Evolutionary conservation across 768 basidiomycete genomes (phyloP), one percentile per base, ranked within the genome.

Genomic region (Pholiota molesta): DNA sequence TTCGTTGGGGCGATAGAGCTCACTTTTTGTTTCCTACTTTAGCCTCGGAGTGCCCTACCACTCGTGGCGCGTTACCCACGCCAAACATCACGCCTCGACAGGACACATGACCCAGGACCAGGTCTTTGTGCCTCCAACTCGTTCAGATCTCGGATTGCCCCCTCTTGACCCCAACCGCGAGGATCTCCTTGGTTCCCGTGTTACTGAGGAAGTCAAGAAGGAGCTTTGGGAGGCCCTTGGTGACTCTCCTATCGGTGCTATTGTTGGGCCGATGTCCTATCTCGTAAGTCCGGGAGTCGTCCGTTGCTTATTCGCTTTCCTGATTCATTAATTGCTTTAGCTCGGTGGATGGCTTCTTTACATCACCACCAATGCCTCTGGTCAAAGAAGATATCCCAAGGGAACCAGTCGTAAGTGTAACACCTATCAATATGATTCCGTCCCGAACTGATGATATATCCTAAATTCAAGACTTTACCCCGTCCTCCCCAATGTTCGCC

Each of bases 21-120:
- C 19, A 33, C 63, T 69, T 61, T 70, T 70, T 69, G 54, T 70
- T 60, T 68, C 67, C 66, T 67, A 55, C 52, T 59, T 35, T 64
- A 94, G 93, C 57, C 86, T 98, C 61, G 90, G 96, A 52, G 97
- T 99, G 14, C 97, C 97, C 5, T 99, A 94, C 78, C 95, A 98
- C 72, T 92, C 94, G 5, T 99, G 96, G 97, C 85, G 94, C 65
- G 94, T 97, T 71, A 89, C 88, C 3, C 97, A 98, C 73, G 94
- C 85, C 26, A 93, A 95, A 75, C 97, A 99, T 76, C 97, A 99
- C 74, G 97, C 97, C 16, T 89, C 91, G 0, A 97, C 95, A 5
- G 92, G 83, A 16, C 96, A 98, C 76, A 86, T 97, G 86, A 92
- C 91, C 31, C 88, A 95, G 66, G 97, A 98, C 68, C 95, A 99